These are phyloP conservation scores for Gelatoporia subvermispora DNA, from an alignment of 768 basidiomycete genomes.

Conservation along the genomic window DNA sequence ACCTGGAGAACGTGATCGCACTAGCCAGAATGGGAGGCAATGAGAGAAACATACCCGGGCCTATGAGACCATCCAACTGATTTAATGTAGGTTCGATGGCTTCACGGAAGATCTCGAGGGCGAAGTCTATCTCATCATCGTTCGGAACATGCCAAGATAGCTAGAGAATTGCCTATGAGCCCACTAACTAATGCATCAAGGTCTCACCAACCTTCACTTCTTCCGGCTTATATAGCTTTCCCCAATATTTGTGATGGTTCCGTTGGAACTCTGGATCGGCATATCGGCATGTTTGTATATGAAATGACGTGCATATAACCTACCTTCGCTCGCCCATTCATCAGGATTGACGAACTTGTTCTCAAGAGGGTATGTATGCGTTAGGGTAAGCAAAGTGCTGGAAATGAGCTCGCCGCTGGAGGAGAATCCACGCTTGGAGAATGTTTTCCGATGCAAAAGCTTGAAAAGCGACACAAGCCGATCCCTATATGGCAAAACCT, in stretches of 20 bases:
- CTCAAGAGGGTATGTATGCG: constrained; percentile 77
- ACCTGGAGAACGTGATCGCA: constrained; percentile 23
- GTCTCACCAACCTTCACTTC: constrained; percentile 54
- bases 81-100: constrained; percentile 60
- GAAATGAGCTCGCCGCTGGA: constrained; percentile 77
- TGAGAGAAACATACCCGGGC: constrained; percentile 35
- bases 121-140: constrained; percentile 67
- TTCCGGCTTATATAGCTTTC: constrained; percentile 64
- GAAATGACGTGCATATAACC: constrained; percentile 1
- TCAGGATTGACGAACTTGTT: constrained; percentile 76
- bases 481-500: constrained; percentile 64
- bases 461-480: constrained; percentile 57
- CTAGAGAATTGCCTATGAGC: constrained; percentile 27
- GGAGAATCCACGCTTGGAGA: constrained; percentile 77
- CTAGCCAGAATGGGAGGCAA: neutral
- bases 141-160: constrained; percentile 77
- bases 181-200: no score
- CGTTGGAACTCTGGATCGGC: constrained; percentile 51
- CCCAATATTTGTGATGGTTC: constrained; percentile 76
- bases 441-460: constrained; percentile 63
- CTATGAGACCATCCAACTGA: constrained; percentile 52
- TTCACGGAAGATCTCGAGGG: constrained; percentile 61
- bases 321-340: constrained; percentile 72
- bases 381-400: constrained; percentile 66
- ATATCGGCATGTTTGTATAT: neutral